Percentiles rank a stretch among this genome's conserved stretches.
phyloP scores from a whole-genome alignment of 495 filamentous ascomycete species.

The Penicillium malachiteum region DNA sequence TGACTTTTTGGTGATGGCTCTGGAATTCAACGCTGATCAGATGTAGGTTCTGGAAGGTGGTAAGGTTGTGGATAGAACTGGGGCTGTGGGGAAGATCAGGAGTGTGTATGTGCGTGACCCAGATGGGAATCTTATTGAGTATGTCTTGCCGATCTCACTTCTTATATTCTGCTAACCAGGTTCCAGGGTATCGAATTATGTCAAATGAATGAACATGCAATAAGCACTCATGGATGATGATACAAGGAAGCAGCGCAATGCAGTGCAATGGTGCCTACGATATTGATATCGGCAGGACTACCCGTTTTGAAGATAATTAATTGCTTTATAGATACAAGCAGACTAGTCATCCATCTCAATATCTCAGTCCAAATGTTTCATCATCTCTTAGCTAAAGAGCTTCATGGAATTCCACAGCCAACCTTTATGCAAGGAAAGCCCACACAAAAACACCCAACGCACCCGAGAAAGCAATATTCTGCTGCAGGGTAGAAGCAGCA shows the following conservation, averaged over 20 bases:
- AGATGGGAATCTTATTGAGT: slow-evolving; percentile 59
- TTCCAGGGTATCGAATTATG: slow-evolving; percentile 24
- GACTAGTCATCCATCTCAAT: no score
- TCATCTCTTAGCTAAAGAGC: no score
- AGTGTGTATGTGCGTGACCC: slow-evolving; percentile 58
- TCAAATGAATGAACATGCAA: background rate
- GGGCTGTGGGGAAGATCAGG: slow-evolving; percentile 47
- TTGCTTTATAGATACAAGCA: no score
- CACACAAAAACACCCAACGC: slow-evolving; percentile 1
- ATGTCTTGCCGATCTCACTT: slow-evolving; percentile 4
- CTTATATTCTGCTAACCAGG: no score
- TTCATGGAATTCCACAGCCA: no score
- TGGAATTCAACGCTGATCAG: slow-evolving; percentile 8
- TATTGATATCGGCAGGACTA: no score
- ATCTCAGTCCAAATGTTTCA: no score
- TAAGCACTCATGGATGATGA: no score
- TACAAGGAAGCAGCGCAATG: no score
- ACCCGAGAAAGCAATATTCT: background rate
- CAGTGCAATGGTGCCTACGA: no score
- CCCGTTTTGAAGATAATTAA: no score
- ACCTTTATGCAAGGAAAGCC: background rate
- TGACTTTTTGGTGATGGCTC: background rate
- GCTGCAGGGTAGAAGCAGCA: background rate
- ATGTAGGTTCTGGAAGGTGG: slow-evolving; percentile 39
- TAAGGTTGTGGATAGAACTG: slow-evolving; percentile 48